These are phyloP conservation scores for Talaromyces wortmannii DNA, from an alignment of 495 filamentous ascomycete species.

Conservation along the genomic window DNA sequence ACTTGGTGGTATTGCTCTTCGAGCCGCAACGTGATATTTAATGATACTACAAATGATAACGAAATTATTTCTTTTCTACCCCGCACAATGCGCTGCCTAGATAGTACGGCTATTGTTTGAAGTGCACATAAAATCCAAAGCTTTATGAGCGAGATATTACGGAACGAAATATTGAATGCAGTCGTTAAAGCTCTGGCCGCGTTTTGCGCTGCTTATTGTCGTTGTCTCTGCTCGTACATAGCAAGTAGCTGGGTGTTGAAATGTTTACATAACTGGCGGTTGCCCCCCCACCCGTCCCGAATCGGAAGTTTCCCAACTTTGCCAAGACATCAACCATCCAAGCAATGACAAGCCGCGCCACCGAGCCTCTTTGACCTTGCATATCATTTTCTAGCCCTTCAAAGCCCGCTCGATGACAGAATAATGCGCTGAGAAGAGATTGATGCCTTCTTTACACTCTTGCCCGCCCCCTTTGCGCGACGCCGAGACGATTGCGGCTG, in stretches of 20 bases:
- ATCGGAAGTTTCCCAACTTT: conserved; percentile 27
- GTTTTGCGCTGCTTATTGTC: background rate
- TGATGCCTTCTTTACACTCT: background rate
- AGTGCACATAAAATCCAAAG: too few species aligned
- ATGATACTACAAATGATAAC: too few species aligned
- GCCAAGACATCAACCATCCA: conserved; percentile 22
- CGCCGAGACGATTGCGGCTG: too few species aligned
- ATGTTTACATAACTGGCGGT: conserved; percentile 11
- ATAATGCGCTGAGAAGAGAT: background rate
- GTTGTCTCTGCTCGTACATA: too few species aligned
- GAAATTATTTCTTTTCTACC: too few species aligned
- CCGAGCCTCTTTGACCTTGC: background rate
- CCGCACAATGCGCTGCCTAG: too few species aligned
- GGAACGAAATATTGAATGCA: too few species aligned
- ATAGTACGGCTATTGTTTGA: too few species aligned
- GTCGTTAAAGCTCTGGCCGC: too few species aligned
- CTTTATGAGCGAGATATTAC: too few species aligned
- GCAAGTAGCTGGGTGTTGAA: background rate
- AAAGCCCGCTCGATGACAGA: background rate
- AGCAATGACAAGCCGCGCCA: background rate
- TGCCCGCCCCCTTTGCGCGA: too few species aligned
- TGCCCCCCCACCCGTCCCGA: conserved; percentile 29
- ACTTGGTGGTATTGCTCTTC: conserved; percentile 67
- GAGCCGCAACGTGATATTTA: conserved; percentile 39
- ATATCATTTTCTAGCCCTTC: background rate